Conservation (phyloP, 2,329 filamentous ascomycete genomes). For the Tolypocladium cylindrosporum region DNA sequence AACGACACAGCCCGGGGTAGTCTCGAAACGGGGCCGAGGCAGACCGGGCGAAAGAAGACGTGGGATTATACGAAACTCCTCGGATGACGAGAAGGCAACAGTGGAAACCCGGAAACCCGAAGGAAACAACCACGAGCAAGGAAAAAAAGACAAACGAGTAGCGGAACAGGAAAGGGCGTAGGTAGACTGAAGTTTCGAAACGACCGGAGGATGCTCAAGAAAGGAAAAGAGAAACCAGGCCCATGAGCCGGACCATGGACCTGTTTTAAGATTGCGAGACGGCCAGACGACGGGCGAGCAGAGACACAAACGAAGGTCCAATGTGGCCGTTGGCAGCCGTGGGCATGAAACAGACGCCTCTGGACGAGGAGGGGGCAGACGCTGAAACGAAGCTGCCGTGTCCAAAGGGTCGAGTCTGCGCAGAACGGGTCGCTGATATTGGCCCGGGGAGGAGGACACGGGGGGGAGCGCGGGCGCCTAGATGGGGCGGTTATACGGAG, state of each 20-base stretch:
- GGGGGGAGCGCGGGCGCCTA: conserved; percentile 8
- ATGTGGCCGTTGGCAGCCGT: not conserved
- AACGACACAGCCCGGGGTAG: not conserved
- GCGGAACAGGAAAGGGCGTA: not conserved
- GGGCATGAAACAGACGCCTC: conserved; percentile 18
- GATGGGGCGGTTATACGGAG: not conserved
- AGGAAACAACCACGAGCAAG: conserved; percentile 6
- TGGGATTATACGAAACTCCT: not conserved
- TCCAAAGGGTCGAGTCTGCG: conserved; percentile 33
- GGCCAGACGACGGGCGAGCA: not conserved
- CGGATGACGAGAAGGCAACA: conserved; percentile 13
- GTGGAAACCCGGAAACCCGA: conserved; percentile 6
- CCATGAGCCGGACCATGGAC: conserved; percentile 8
- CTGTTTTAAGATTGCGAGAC: conserved; percentile 9
- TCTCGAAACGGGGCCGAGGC: not conserved
- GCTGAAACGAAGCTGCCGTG: conserved; percentile 42
- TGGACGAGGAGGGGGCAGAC: conserved; percentile 16
- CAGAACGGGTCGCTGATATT: conserved; percentile 38
- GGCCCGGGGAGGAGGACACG: conserved; percentile 24
- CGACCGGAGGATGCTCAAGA: conserved; percentile 3
- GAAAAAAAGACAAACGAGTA: conserved; percentile 8
- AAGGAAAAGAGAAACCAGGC: conserved; percentile 10
- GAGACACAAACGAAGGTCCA: conserved; percentile 6
- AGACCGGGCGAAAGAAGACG: not conserved
- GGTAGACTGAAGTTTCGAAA: conserved; percentile 6